phyloP scores from a whole-genome alignment of 2,329 filamentous ascomycete genomes.

The Calycina herbarum region DNA sequence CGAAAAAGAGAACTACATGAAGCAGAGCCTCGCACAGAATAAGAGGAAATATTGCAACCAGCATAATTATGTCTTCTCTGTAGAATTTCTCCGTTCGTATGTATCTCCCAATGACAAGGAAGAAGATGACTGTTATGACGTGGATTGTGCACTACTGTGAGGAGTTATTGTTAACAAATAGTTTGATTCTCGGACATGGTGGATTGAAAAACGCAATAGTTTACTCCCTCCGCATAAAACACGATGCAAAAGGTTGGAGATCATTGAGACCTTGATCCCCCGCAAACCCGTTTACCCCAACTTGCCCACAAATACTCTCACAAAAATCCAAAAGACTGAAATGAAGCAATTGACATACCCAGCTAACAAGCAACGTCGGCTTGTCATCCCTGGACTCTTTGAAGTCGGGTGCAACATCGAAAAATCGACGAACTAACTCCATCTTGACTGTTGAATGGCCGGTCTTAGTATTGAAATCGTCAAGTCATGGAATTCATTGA shows the following conservation, averaged over 20 bases:
- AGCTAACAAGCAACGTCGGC: slow-evolving; percentile 86
- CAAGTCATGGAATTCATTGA: neutral
- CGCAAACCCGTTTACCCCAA: neutral
- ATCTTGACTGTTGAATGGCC: slow-evolving; percentile 16
- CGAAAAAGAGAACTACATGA: slow-evolving; percentile 80
- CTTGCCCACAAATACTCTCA: neutral
- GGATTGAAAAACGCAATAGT: neutral
- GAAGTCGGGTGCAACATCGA: slow-evolving; percentile 27
- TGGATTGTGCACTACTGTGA: slow-evolving; percentile 75
- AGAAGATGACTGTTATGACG: slow-evolving; percentile 76
- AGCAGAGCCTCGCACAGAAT: slow-evolving; percentile 80
- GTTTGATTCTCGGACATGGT: neutral
- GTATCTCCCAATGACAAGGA: slow-evolving; percentile 78
- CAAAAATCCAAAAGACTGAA: neutral
- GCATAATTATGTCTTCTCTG: slow-evolving; percentile 82
- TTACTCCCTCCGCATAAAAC: neutral
- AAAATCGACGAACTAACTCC: slow-evolving; percentile 30
- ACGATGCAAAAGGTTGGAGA: neutral
- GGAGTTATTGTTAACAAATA: neutral
- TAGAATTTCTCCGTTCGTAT: slow-evolving; percentile 84
- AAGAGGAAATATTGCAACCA: slow-evolving; percentile 76
- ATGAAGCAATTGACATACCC: slow-evolving; percentile 44
- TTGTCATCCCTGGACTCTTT: slow-evolving; percentile 56
- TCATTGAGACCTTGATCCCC: neutral
- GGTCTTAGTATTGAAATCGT: neutral